Evolutionary conservation across 331 rosid species (phyloP).

Genomic region (Spiraea crenata): DNA sequence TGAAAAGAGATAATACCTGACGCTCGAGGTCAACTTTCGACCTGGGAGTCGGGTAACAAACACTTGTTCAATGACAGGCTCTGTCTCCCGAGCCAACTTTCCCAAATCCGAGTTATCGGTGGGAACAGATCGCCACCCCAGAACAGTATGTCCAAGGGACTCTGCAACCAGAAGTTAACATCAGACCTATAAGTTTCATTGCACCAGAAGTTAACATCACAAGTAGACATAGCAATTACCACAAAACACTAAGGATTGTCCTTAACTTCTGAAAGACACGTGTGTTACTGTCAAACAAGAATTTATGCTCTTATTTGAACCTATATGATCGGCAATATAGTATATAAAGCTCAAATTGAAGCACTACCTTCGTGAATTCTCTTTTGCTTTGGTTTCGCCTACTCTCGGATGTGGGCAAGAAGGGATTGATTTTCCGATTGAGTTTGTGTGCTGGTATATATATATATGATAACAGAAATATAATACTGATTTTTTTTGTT

Average conservation of each 20-base stretch:
- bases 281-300: not conserved
- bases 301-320: not conserved
- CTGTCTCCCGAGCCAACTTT: conserved; percentile 73
- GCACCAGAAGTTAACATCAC: not conserved
- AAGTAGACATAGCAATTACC: conserved; percentile 10
- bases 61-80: conserved; percentile 90
- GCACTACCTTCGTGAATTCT: conserved; percentile 68
- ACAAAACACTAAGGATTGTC: conserved; percentile 1
- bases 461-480: too few relatives aligned
- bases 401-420: conserved; percentile 76
- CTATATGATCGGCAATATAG: not conserved
- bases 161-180: conserved; percentile 55
- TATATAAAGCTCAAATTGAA: not conserved
- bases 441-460: too few relatives aligned
- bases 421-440: too few relatives aligned
- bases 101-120: conserved; percentile 89
- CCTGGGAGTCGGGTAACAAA: conserved; percentile 62
- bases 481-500: too few relatives aligned
- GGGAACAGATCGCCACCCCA: conserved; percentile 93
- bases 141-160: conserved; percentile 84
- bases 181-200: conserved; percentile 10
- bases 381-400: conserved; percentile 72
- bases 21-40: conserved; percentile 79
- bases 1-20: conserved; percentile 54
- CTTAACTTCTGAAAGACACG: not conserved